Percentiles rank a stretch among this genome's conserved stretches.
Evolutionary conservation across 495 filamentous ascomycete genomes (phyloP).

Genomic region (Aspergillus taichungensis): DNA sequence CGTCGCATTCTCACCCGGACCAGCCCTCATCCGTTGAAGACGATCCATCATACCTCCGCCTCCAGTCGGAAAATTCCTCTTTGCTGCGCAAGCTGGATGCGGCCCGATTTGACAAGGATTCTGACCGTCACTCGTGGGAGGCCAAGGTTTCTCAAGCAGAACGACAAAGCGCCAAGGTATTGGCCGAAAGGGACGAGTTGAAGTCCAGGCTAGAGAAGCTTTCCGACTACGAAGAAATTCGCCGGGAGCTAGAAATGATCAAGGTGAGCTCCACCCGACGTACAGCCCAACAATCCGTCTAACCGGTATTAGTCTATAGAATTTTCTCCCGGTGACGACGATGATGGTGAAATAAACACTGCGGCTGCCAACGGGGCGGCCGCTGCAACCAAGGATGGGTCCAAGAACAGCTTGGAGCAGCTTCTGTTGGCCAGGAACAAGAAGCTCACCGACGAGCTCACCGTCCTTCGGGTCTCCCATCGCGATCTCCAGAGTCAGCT

Average conservation of each 20-base stretch:
- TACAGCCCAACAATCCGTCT: not conserved
- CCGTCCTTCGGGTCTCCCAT: conserved; percentile 85
- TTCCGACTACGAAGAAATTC: conserved; percentile 92
- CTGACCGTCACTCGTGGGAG: conserved; percentile 63
- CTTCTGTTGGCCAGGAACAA: conserved; percentile 89
- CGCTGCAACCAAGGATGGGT: conserved; percentile 47
- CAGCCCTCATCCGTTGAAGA: conserved; percentile 58
- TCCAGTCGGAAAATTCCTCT: conserved; percentile 86
- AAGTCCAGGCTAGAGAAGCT: conserved; percentile 76
- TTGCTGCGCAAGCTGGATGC: conserved; percentile 81
- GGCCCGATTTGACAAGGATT: conserved; percentile 70
- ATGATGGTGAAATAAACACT: conserved; percentile 41
- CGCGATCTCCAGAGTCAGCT: conserved; percentile 81
- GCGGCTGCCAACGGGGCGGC: conserved; percentile 39
- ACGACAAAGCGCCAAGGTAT: conserved; percentile 37
- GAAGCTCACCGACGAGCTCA: conserved; percentile 88
- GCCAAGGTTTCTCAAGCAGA: conserved; percentile 49
- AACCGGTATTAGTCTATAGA: conserved; percentile 64
- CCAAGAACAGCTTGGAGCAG: conserved; percentile 72
- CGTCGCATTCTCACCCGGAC: conserved; percentile 60
- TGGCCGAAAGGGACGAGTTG: conserved; percentile 67
- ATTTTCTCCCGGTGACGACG: conserved; percentile 84
- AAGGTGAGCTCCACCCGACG: conserved; percentile 42
- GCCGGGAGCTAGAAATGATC: conserved; percentile 89
- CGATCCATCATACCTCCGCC: conserved; percentile 74